Conservation (phyloP, 805 yeast species). For the Metschnikowia arizonensis region DNA sequence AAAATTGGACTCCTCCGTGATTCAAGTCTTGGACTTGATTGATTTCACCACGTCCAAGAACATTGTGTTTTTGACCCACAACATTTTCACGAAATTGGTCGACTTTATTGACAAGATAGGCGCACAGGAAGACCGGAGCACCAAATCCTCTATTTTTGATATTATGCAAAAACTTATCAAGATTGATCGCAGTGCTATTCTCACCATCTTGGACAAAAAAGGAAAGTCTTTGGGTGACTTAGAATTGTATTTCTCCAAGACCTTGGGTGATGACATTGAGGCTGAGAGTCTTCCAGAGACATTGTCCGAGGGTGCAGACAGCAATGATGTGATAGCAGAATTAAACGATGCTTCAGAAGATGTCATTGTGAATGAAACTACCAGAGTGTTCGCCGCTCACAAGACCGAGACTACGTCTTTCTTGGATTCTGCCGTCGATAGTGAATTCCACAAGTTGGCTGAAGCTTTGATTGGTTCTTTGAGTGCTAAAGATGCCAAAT, state of each 20-base stretch:
- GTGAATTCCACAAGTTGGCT: constrained; percentile 41
- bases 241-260: constrained; percentile 62
- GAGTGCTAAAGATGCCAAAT: constrained; percentile 14
- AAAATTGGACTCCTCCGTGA: constrained; percentile 15
- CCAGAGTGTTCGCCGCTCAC: constrained; percentile 4
- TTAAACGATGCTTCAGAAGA: constrained; percentile 7
- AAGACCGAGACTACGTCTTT: constrained; percentile 28
- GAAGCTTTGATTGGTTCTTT: constrained; percentile 45
- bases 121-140: constrained; percentile 10
- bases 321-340: neutral
- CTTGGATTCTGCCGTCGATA: constrained; percentile 29
- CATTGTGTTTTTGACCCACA: constrained; percentile 16
- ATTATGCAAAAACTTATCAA: constrained; percentile 24
- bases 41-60: constrained; percentile 12
- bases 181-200: constrained; percentile 21
- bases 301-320: neutral
- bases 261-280: constrained; percentile 35
- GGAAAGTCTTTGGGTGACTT: constrained; percentile 29
- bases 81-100: constrained; percentile 15
- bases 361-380: neutral
- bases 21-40: constrained; percentile 23
- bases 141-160: neutral
- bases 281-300: constrained; percentile 4
- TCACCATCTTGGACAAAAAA: constrained; percentile 17
- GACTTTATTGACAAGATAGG: constrained; percentile 15